These are phyloP conservation scores for Rhynchosporium secalis DNA, from an alignment of 2,329 filamentous ascomycete species.

Conservation along the genomic window DNA sequence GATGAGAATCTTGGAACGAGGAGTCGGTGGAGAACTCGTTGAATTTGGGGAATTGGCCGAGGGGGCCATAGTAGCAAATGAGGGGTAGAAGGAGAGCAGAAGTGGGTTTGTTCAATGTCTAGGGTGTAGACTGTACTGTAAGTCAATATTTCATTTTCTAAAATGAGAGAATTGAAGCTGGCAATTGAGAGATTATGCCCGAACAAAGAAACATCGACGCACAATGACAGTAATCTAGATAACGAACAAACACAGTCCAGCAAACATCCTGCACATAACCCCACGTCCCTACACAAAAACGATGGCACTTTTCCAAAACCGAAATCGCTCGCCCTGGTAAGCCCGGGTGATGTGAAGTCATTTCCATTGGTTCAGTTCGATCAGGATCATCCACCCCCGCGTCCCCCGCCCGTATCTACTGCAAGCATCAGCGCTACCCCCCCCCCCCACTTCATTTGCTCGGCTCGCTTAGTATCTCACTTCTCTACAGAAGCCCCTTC, in stretches of 20 bases:
- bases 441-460: background rate
- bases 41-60: conserved; percentile 26
- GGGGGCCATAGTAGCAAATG: conserved; percentile 29
- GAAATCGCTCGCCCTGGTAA: conserved; percentile 19
- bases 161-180: background rate
- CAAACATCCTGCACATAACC: background rate
- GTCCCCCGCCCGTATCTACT: conserved; percentile 22
- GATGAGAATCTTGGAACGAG: conserved; percentile 57
- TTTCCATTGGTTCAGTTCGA: conserved; percentile 2
- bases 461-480: background rate
- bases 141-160: background rate
- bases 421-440: conserved; percentile 21
- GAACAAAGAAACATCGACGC: background rate
- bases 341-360: background rate
- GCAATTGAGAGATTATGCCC: background rate
- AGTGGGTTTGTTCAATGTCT: background rate
- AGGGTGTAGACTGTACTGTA: background rate
- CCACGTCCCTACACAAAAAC: background rate
- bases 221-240: background rate
- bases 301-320: background rate
- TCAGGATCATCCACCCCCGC: conserved; percentile 20
- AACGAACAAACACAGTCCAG: background rate
- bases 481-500: no score
- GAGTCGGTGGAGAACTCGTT: background rate
- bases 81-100: background rate